A percentile compares a stretch with the other conserved stretches of the same genome.
These are phyloP conservation scores for Aureobasidium sp. DNA, from an alignment of 2,329 filamentous ascomycete genomes.

Conservation along the genomic window DNA sequence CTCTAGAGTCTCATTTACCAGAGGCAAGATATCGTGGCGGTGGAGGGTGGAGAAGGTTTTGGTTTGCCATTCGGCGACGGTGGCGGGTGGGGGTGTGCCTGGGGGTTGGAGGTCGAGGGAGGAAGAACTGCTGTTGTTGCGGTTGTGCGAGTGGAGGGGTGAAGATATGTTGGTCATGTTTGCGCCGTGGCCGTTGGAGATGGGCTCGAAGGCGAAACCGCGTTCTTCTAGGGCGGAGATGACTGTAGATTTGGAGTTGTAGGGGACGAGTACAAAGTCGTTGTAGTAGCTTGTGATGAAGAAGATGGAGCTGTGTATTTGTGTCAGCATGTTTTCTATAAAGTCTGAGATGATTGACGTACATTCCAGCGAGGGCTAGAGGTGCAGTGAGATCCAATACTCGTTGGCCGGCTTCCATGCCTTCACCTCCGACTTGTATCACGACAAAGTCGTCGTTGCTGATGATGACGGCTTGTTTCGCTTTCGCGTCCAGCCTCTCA, in stretches of 20 bases:
- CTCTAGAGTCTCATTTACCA: conserved; percentile 60
- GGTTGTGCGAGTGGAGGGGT: conserved; percentile 49
- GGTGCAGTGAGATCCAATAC: conserved; percentile 89
- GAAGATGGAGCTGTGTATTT: conserved; percentile 65
- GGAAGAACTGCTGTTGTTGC: conserved; percentile 39
- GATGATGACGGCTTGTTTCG: conserved; percentile 53
- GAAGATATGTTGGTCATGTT: conserved; percentile 41
- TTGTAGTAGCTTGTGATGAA: conserved; percentile 98
- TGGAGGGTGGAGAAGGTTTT: conserved; percentile 81
- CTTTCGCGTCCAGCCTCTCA: conserved; percentile 48
- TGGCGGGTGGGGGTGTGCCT: conserved; percentile 68
- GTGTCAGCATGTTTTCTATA: neutral
- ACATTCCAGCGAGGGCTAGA: conserved; percentile 82
- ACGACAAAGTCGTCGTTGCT: conserved; percentile 79
- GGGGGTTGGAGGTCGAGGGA: conserved; percentile 46
- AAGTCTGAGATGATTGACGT: conserved; percentile 27
- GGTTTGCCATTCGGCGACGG: conserved; percentile 69
- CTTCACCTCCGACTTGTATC: conserved; percentile 83
- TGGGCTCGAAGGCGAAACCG: conserved; percentile 76
- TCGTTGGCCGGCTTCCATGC: conserved; percentile 82
- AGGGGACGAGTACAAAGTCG: conserved; percentile 89
- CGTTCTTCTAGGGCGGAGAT: conserved; percentile 67
- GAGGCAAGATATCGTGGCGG: conserved; percentile 66
- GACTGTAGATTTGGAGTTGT: conserved; percentile 65
- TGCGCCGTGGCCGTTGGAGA: conserved; percentile 44